These are phyloP conservation scores for Capronia epimyces DNA, from an alignment of 2,329 filamentous ascomycete genomes.

Conservation along the genomic window DNA sequence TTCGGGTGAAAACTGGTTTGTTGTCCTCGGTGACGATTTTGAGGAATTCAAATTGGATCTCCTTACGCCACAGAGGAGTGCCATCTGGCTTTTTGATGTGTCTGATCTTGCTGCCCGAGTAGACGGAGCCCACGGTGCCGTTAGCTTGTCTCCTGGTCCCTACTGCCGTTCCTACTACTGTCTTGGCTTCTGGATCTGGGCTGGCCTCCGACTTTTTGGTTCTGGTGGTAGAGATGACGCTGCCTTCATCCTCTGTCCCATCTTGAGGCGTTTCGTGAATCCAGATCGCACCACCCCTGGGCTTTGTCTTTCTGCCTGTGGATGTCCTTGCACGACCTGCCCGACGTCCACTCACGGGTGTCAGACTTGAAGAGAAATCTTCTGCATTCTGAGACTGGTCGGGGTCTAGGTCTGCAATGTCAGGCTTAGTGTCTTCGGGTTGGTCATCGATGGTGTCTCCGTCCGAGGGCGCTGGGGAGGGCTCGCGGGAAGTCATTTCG, in stretches of 20 bases:
- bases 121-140: conserved; percentile 61
- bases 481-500: conserved; percentile 26
- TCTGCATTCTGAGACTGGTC: conserved; percentile 10
- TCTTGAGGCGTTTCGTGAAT: conserved; percentile 26
- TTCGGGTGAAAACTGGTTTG: conserved; percentile 75
- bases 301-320: conserved; percentile 19
- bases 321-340: conserved; percentile 7
- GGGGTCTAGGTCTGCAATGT: conserved; percentile 20
- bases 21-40: conserved; percentile 58
- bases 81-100: conserved; percentile 64
- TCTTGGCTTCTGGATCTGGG: conserved; percentile 23
- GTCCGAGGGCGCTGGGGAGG: conserved; percentile 23
- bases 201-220: conserved; percentile 26
- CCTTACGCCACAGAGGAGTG: conserved; percentile 61
- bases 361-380: conserved; percentile 6
- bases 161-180: conserved; percentile 32
- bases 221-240: conserved; percentile 19
- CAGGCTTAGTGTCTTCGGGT: conserved; percentile 22
- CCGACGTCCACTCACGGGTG: conserved; percentile 14
- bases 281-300: conserved; percentile 25
- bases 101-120: conserved; percentile 62
- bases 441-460: conserved; percentile 26
- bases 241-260: conserved; percentile 28
- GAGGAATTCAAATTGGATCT: conserved; percentile 62
- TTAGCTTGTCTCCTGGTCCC: conserved; percentile 58